Evolutionary conservation across 805 yeast species (phyloP), one percentile per base, ranked within the genome.

Genomic region (Myxozyma mucilagina): DNA sequence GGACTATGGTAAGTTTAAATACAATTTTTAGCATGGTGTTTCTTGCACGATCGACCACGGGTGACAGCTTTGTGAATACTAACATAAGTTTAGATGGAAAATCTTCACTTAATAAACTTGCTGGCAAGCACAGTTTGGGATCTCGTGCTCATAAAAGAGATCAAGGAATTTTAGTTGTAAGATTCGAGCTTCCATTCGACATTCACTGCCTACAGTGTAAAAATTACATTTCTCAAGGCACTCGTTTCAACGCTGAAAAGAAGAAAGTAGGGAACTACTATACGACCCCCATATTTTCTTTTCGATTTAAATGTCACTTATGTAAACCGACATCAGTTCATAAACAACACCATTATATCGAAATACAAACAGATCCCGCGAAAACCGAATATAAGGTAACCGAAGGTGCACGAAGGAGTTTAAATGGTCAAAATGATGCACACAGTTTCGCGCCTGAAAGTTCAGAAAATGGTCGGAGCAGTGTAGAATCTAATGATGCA

Each of bases 191-290:
- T 4, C 75, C 76, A 4, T 68, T 66, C 31, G 65, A 63, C 60
- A 63, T 72, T 13, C 63, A 63, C 59, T 73, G 76, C 49, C 47
- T 38, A 14, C 44, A 58, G n/a, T 73, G 76, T 56, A 64, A 67
- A 10, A 63, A 56, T 18, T 56, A 63, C 35, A 59, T 73, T 11
- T 70, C 70, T 1, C 70, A 64, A 47, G 76, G 76, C 24, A 66
- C 67, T 9, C 65, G 76, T 20, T 73, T 59, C 62, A 73, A 73
- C 57, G 76, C 76, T 4, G 71, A 66, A 47, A 73, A 73, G 62
- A 60, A 62, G n/a, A 64, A 60, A 43, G 55, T 57, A 29, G 76
- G 76, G 3, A 49, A 50, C 39, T 73, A 73, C 43, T 68, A 63
- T 34, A 55, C 73, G 13, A 69, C 72, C 16, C 68, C 73, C 11